Conservation (phyloP, 2,329 filamentous ascomycete species). For the Cryphonectria parasitica region DNA sequence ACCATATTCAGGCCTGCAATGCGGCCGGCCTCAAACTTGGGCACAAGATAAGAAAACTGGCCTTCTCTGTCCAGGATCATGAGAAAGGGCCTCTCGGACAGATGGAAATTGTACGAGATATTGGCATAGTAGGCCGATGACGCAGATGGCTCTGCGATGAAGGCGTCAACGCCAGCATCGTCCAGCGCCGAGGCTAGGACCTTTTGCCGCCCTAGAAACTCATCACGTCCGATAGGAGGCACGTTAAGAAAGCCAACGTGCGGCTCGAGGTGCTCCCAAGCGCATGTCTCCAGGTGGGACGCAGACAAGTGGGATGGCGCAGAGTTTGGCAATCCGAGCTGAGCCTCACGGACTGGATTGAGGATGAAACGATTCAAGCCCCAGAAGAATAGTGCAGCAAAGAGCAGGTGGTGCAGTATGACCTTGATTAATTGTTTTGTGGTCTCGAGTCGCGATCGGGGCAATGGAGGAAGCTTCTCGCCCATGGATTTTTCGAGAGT, state of each 20-base stretch:
- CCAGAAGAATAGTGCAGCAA: not conserved
- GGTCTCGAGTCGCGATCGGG: slow-evolving; percentile 3
- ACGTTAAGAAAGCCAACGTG: slow-evolving; percentile 35
- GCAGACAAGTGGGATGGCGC: slow-evolving; percentile 9
- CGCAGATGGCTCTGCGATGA: slow-evolving; percentile 38
- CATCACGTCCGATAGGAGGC: slow-evolving; percentile 33
- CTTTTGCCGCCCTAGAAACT: slow-evolving; percentile 35
- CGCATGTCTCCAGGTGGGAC: slow-evolving; percentile 33
- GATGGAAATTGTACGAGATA: slow-evolving; percentile 32
- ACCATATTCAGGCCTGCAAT: slow-evolving; percentile 38
- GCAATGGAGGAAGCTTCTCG: slow-evolving; percentile 20
- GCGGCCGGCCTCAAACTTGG: slow-evolving; percentile 37
- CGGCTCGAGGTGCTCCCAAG: slow-evolving; percentile 34
- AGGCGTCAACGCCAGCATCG: slow-evolving; percentile 36
- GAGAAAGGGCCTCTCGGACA: slow-evolving; percentile 38
- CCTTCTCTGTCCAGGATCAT: slow-evolving; percentile 34
- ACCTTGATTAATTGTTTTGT: not conserved
- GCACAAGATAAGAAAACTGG: slow-evolving; percentile 37
- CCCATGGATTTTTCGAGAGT: slow-evolving; percentile 17
- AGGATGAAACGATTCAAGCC: not conserved
- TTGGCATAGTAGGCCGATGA: slow-evolving; percentile 35
- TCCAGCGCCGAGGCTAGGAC: slow-evolving; percentile 33
- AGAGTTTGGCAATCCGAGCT: not conserved
- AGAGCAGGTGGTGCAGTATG: not conserved
- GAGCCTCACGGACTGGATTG: not conserved